Percentiles rank a stretch among this genome's conserved stretches.
phyloP scores from a whole-genome alignment of 129 eudicot genomes.

The Glebionis coronaria region DNA sequence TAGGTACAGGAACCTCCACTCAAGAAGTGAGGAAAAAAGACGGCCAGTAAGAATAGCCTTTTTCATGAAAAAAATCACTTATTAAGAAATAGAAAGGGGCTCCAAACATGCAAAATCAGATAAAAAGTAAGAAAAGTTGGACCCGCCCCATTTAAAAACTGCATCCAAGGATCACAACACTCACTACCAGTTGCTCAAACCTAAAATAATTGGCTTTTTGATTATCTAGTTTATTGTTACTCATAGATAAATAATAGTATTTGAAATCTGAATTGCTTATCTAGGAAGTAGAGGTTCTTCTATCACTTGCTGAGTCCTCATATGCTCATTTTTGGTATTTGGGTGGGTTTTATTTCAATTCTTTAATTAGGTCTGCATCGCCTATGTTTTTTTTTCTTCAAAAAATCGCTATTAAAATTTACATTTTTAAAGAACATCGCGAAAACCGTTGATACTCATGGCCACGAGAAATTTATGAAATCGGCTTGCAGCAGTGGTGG shows the following conservation, averaged over 20 bases:
- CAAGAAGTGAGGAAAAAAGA: too few relatives aligned
- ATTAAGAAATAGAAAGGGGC: too few relatives aligned
- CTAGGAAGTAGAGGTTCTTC: slow-evolving; percentile 16
- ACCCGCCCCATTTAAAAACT: neutral
- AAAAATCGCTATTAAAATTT: slow-evolving; percentile 29
- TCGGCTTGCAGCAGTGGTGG: slow-evolving; percentile 36
- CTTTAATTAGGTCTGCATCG: too few relatives aligned
- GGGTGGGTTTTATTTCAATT: neutral
- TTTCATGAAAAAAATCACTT: too few relatives aligned
- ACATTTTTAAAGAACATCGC: slow-evolving; percentile 42
- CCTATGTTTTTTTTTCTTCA: too few relatives aligned
- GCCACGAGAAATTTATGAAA: slow-evolving; percentile 25
- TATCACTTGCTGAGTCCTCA: slow-evolving; percentile 1
- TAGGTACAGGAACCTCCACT: too few relatives aligned
- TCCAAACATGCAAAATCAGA: too few relatives aligned
- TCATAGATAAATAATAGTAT: neutral
- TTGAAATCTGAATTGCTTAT: slow-evolving; percentile 7
- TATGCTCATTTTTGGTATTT: too few relatives aligned
- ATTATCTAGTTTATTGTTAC: neutral
- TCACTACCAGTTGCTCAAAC: slow-evolving; percentile 3
- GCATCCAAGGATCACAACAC: slow-evolving; percentile 12
- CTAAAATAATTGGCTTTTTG: slow-evolving; percentile 2
- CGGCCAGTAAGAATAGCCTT: too few relatives aligned
- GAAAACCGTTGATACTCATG: slow-evolving; percentile 39
- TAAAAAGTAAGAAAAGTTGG: too few relatives aligned